phyloP scores from a whole-genome alignment of 2,329 filamentous ascomycete genomes.

The Diaporthe helianthi region DNA sequence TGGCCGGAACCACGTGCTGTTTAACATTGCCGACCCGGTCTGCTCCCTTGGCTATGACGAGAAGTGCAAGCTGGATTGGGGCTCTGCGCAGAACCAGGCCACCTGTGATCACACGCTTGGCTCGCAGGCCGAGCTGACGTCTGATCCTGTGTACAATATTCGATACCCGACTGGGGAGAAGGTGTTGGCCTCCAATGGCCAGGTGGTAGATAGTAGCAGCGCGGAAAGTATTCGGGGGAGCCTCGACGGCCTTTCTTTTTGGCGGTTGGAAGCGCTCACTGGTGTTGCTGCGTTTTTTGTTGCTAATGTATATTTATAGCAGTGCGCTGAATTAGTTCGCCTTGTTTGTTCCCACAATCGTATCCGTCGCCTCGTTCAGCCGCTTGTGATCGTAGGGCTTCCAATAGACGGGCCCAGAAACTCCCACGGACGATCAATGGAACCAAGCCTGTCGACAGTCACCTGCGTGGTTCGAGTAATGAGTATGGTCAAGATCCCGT shows the following conservation, averaged over 20 bases:
- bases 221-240: neutral
- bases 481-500: neutral
- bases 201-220: slow-evolving; percentile 25
- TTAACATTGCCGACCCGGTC: slow-evolving; percentile 58
- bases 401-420: slow-evolving; percentile 2
- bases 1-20: slow-evolving; percentile 54
- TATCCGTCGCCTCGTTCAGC: neutral
- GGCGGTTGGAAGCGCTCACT: neutral
- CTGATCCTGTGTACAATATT: slow-evolving; percentile 54
- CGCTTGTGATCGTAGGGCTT: neutral
- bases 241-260: neutral
- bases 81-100: slow-evolving; percentile 51
- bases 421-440: slow-evolving; percentile 11
- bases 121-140: slow-evolving; percentile 43
- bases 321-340: neutral
- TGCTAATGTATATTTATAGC: neutral
- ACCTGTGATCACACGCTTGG: slow-evolving; percentile 53
- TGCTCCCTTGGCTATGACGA: slow-evolving; percentile 57
- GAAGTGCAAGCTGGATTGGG: slow-evolving; percentile 53
- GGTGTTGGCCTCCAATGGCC: slow-evolving; percentile 44
- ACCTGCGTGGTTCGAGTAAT: slow-evolving; percentile 5
- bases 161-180: slow-evolving; percentile 52
- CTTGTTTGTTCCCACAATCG: neutral
- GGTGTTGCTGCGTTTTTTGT: neutral
- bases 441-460: slow-evolving; percentile 1